These are phyloP conservation scores for Erodium texanum DNA, from an alignment of 441 rosid species.

Conservation along the genomic window DNA sequence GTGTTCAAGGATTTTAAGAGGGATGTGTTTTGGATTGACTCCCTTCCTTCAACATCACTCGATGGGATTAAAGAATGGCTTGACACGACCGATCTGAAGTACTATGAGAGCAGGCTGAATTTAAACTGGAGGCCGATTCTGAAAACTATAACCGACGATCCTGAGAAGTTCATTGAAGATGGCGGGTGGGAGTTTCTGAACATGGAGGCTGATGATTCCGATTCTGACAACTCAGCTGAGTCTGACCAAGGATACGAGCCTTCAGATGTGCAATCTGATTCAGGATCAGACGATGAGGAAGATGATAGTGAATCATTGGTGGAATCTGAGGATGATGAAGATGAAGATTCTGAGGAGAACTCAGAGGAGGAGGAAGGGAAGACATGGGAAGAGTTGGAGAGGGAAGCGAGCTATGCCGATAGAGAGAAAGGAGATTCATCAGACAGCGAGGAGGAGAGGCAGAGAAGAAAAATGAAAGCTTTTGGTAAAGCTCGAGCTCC, in stretches of 20 bases:
- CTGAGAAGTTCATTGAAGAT: slow-evolving; percentile 65
- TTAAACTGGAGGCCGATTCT: slow-evolving; percentile 84
- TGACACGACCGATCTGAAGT: slow-evolving; percentile 73
- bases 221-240: slow-evolving; percentile 66
- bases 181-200: slow-evolving; percentile 96
- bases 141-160: slow-evolving; percentile 78
- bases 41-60: slow-evolving; percentile 65
- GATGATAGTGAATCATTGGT: slow-evolving; percentile 66
- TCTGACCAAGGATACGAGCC: slow-evolving; percentile 82
- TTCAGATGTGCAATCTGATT: slow-evolving; percentile 67
- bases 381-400: slow-evolving; percentile 94
- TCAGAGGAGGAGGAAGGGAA: slow-evolving; percentile 86
- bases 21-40: slow-evolving; percentile 78
- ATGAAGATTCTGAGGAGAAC: slow-evolving; percentile 47
- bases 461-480: slow-evolving; percentile 72
- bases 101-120: slow-evolving; percentile 86
- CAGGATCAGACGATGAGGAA: slow-evolving; percentile 64
- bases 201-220: slow-evolving; percentile 78
- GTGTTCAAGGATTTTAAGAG: slow-evolving; percentile 81
- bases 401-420: slow-evolving; percentile 87
- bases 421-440: slow-evolving; percentile 72
- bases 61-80: slow-evolving; percentile 94
- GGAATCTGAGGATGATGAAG: slow-evolving; percentile 80
- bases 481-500: slow-evolving; percentile 51
- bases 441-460: slow-evolving; percentile 85